These are phyloP conservation scores for Metschnikowia sp. DNA, from an alignment of 805 yeast genomes.

Conservation along the genomic window DNA sequence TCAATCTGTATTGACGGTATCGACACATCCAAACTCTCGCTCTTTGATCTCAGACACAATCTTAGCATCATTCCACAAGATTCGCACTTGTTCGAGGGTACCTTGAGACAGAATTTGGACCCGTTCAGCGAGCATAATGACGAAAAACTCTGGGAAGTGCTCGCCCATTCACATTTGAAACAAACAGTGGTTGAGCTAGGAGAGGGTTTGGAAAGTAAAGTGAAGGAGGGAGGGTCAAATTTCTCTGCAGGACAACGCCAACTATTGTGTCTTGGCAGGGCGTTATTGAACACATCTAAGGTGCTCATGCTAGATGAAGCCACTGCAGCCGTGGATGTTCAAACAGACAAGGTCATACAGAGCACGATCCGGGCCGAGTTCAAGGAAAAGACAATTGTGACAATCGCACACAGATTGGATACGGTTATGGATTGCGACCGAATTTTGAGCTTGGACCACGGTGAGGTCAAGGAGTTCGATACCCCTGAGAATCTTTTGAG, in stretches of 20 bases:
- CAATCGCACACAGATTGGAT: conserved; percentile 28
- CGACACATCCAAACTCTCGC: conserved; percentile 14
- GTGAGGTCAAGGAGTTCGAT: conserved; percentile 23
- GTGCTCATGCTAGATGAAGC: conserved; percentile 25
- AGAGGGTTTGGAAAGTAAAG: conserved; percentile 18
- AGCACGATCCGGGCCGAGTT: conserved; percentile 25
- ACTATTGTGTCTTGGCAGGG: conserved; percentile 24
- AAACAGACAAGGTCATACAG: conserved; percentile 28
- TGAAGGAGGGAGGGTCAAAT: conserved; percentile 25
- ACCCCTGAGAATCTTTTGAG: conserved; percentile 48
- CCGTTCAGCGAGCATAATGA: conserved; percentile 49
- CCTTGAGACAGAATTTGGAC: conserved; percentile 47
- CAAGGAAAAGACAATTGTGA: conserved; percentile 24
- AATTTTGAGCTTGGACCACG: conserved; percentile 24
- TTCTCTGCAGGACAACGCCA: conserved; percentile 26
- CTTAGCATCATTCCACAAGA: conserved; percentile 28
- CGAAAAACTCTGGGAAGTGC: conserved; percentile 22
- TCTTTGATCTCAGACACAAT: conserved; percentile 22
- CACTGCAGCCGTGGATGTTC: conserved; percentile 24
- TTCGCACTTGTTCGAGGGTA: conserved; percentile 25
- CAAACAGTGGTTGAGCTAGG: conserved; percentile 15
- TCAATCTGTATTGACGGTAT: conserved; percentile 20
- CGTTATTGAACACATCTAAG: conserved; percentile 18
- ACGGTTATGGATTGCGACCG: conserved; percentile 28
- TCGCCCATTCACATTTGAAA: conserved; percentile 21